phyloP scores from a whole-genome alignment of 768 basidiomycete genomes.

The Mrakia gelida region DNA sequence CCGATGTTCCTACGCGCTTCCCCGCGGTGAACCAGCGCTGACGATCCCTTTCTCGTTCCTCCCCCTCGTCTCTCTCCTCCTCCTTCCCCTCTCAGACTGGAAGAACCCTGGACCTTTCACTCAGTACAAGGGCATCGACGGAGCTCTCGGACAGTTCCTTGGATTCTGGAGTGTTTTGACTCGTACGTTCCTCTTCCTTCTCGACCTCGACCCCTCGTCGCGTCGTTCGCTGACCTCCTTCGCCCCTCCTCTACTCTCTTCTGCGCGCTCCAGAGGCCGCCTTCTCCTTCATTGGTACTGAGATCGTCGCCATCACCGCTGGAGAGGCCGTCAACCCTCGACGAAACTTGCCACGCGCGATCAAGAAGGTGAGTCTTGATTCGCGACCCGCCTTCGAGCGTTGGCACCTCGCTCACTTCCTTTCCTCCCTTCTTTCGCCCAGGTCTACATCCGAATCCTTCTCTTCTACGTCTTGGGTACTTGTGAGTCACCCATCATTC shows the following conservation, averaged over 20 bases:
- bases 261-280: conserved; percentile 61
- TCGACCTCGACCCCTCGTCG: not conserved
- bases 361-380: conserved; percentile 47
- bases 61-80: no score
- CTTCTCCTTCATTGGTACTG: conserved; percentile 87
- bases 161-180: not conserved
- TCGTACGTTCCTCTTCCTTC: not conserved
- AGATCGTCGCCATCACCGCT: conserved; percentile 59
- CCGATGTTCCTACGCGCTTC: no score
- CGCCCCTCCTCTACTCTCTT: not conserved
- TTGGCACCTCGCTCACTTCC: no score
- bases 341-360: conserved; percentile 62
- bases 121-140: conserved; percentile 57
- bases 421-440: no score
- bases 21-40: no score
- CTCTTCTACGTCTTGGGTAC: conserved; percentile 61
- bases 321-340: conserved; percentile 69
- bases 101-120: conserved; percentile 82
- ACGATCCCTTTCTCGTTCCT: no score
- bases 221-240: not conserved
- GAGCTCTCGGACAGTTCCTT: conserved; percentile 67
- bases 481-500: no score
- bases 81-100: conserved; percentile 53
- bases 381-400: no score
- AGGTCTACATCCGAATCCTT: conserved; percentile 68